Conservation (phyloP, 352 stramenopile species). For the Thraustotheca clavata region DNA sequence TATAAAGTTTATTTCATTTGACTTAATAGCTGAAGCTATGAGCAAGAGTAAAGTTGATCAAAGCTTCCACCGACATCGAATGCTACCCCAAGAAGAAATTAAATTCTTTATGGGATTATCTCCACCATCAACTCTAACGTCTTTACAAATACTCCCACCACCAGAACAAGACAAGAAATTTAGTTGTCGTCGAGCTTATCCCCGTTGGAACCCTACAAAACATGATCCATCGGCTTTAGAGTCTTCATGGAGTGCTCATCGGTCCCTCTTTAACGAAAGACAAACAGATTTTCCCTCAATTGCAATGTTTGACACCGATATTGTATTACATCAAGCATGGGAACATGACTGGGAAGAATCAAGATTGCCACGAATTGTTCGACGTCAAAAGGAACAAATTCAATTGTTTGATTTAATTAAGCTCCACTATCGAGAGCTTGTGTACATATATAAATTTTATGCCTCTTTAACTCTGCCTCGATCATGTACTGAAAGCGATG, state of each 20-base stretch:
- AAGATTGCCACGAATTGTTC: neutral
- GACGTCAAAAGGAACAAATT: neutral
- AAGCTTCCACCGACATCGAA: neutral
- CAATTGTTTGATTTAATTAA: neutral
- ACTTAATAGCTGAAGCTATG: neutral
- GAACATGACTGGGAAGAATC: neutral
- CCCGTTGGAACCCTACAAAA: neutral
- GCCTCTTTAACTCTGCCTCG: neutral
- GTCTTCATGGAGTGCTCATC: neutral
- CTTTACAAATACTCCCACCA: too few relatives aligned
- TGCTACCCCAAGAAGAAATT: neutral
- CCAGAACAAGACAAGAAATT: too few relatives aligned
- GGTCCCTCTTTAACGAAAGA: neutral
- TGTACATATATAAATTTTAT: neutral
- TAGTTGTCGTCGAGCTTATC: neutral
- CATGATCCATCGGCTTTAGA: neutral
- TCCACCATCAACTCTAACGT: too few relatives aligned
- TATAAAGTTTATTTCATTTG: neutral
- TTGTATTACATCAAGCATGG: neutral
- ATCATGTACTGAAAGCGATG: neutral
- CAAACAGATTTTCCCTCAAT: neutral
- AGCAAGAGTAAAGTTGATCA: neutral
- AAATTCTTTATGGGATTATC: neutral
- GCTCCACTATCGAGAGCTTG: neutral
- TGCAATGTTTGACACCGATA: neutral